Evolutionary conservation across 2,329 filamentous ascomycete genomes (phyloP).

Genomic region (Rhynchosporium graminicola): DNA sequence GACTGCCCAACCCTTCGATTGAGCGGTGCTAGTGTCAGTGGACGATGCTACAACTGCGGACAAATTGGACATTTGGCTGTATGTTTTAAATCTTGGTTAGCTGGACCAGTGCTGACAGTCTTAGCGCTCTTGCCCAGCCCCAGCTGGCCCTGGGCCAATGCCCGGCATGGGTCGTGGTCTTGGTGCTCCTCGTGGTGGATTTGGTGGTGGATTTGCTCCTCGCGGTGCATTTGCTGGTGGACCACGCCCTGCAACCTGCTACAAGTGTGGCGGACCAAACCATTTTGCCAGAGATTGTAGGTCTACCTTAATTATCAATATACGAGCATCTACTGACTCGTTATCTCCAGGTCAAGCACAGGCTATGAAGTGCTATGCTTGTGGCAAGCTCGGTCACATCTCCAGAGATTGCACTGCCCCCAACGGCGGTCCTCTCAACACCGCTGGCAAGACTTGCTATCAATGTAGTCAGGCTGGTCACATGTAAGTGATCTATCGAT

Average conservation of each 20-base stretch:
- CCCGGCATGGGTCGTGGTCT: constrained; percentile 63
- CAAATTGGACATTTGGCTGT: constrained; percentile 90
- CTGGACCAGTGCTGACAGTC: constrained; percentile 28
- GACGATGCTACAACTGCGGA: constrained; percentile 96
- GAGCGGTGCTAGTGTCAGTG: constrained; percentile 77
- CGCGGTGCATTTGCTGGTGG: constrained; percentile 76
- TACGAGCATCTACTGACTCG: constrained; percentile 10
- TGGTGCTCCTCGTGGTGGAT: constrained; percentile 71
- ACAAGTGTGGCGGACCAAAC: constrained; percentile 84
- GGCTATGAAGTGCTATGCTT: constrained; percentile 80
- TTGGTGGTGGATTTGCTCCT: constrained; percentile 50
- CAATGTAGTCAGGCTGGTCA: constrained; percentile 94
- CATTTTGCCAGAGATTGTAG: constrained; percentile 93
- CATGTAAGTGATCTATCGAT: constrained; percentile 62
- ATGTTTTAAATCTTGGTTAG: constrained; percentile 43
- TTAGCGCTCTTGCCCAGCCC: constrained; percentile 80
- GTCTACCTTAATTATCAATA: neutral
- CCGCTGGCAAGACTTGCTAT: constrained; percentile 98
- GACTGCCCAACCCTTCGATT: constrained; percentile 96
- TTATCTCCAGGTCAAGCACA: constrained; percentile 63
- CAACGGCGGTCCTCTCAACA: constrained; percentile 93
- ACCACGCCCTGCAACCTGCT: constrained; percentile 69
- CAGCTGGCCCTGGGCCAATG: constrained; percentile 53
- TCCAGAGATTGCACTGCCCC: constrained; percentile 88
- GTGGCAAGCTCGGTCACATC: constrained; percentile 62